phyloP scores from a whole-genome alignment of 257 asterid genomes.

The Gentiana dahurica region DNA sequence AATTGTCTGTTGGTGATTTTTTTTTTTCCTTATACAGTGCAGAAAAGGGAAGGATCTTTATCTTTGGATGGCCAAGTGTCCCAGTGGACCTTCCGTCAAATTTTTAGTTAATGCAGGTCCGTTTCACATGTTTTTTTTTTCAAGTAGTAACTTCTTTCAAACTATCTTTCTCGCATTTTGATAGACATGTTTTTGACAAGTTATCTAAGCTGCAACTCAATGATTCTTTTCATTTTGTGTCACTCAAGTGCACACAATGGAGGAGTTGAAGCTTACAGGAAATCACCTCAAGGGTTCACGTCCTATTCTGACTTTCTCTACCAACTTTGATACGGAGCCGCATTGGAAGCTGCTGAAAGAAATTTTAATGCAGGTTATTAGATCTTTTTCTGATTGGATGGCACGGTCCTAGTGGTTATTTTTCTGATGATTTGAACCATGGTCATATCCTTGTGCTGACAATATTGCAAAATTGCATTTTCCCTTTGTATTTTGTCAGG shows the following conservation, averaged over 20 bases:
- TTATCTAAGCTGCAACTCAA: not conserved
- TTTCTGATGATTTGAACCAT: no score
- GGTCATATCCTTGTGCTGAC: not conserved
- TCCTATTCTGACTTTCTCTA: conserved; percentile 26
- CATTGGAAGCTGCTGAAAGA: conserved; percentile 32
- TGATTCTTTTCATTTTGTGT: not conserved
- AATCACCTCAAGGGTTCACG: conserved; percentile 53
- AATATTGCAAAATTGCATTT: not conserved
- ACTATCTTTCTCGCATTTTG: not conserved
- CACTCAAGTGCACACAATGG: conserved; percentile 87
- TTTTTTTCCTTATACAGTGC: conserved; percentile 39
- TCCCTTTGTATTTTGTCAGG: conserved; percentile 30
- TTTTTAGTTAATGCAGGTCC: conserved; percentile 90
- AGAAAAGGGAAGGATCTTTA: conserved; percentile 94
- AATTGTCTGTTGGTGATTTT: conserved; percentile 3
- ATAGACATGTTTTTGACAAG: not conserved
- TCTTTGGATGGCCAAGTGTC: conserved; percentile 95
- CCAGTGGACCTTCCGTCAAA: conserved; percentile 95
- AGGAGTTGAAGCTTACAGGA: conserved; percentile 92
- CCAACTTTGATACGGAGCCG: conserved; percentile 19
- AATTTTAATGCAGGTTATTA: conserved; percentile 21
- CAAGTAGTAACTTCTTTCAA: no score
- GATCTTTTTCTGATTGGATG: not conserved
- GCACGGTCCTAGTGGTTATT: not conserved
- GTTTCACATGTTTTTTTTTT: conserved; percentile 1